A percentile compares a stretch with the other conserved stretches of the same genome.
These are phyloP conservation scores for Teratosphaeriaceae sp. DNA, from an alignment of 2,329 filamentous ascomycete genomes.

Conservation along the genomic window DNA sequence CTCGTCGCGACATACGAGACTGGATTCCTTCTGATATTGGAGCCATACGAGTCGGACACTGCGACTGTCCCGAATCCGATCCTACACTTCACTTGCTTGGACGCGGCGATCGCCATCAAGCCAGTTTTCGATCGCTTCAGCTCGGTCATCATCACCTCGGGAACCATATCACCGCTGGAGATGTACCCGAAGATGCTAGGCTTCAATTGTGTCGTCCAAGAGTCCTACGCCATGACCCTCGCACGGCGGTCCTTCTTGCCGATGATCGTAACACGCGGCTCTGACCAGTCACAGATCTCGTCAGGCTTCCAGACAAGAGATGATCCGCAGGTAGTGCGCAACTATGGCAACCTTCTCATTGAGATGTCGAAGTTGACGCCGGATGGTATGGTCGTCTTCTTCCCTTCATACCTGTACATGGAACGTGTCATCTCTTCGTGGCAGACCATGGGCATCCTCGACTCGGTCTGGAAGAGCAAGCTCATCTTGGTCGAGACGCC, in stretches of 20 bases:
- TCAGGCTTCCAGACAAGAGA: slow-evolving; percentile 94
- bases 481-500: slow-evolving; percentile 96
- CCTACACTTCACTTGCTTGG: slow-evolving; percentile 93
- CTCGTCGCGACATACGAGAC: slow-evolving; percentile 95
- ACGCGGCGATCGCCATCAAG: slow-evolving; percentile 96
- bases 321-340: slow-evolving; percentile 92
- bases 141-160: slow-evolving; percentile 97
- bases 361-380: slow-evolving; percentile 96
- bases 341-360: slow-evolving; percentile 87
- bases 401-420: slow-evolving; percentile 98
- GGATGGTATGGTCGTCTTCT: slow-evolving; percentile 98
- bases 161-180: slow-evolving; percentile 91
- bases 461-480: slow-evolving; percentile 99
- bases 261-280: slow-evolving; percentile 94
- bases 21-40: slow-evolving; percentile 91
- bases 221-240: slow-evolving; percentile 96
- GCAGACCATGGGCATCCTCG: slow-evolving; percentile 97
- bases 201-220: slow-evolving; percentile 86
- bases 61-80: slow-evolving; percentile 94
- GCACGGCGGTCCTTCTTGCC: slow-evolving; percentile 92
- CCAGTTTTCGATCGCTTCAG: slow-evolving; percentile 96
- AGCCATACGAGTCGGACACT: slow-evolving; percentile 92
- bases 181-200: slow-evolving; percentile 99
- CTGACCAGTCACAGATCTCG: slow-evolving; percentile 86
- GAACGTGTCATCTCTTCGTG: slow-evolving; percentile 98